Evolutionary conservation across 768 basidiomycete genomes (phyloP).

Genomic region (Pleurotus citrinopileatus): DNA sequence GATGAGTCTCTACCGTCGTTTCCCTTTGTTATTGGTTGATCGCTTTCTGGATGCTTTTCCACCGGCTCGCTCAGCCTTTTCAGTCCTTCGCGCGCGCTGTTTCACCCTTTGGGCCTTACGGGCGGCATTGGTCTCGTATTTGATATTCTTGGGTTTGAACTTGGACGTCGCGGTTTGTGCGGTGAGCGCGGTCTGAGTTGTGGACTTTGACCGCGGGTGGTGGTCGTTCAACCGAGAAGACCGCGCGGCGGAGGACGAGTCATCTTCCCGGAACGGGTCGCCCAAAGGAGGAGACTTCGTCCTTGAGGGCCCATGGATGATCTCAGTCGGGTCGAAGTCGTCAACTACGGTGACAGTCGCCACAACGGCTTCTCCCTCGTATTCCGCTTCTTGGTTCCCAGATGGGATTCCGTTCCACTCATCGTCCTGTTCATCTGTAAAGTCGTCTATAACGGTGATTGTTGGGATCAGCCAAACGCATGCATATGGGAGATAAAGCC

Average conservation of each 20-base stretch:
- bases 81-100: slow-evolving; percentile 59
- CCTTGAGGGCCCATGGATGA: slow-evolving; percentile 46
- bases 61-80: slow-evolving; percentile 73
- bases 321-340: slow-evolving; percentile 76
- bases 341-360: slow-evolving; percentile 92
- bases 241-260: slow-evolving; percentile 1
- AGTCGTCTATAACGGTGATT: slow-evolving; percentile 14
- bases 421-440: slow-evolving; percentile 41
- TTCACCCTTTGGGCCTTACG: slow-evolving; percentile 59
- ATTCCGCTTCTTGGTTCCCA: slow-evolving; percentile 56
- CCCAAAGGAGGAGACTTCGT: slow-evolving; percentile 8
- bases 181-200: slow-evolving; percentile 11
- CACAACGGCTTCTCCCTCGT: slow-evolving; percentile 78
- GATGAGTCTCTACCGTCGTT: slow-evolving; percentile 14
- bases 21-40: slow-evolving; percentile 14
- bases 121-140: slow-evolving; percentile 71
- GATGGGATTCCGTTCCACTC: slow-evolving; percentile 46
- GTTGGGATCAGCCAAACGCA: slow-evolving; percentile 1
- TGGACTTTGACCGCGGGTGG: slow-evolving; percentile 9
- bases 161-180: slow-evolving; percentile 15
- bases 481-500: background rate
- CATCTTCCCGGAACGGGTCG: background rate
- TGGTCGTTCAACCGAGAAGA: background rate
- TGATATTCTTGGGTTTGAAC: slow-evolving; percentile 34
- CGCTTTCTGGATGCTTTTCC: slow-evolving; percentile 53